These are phyloP conservation scores for Podospora anserina DNA, from an alignment of 495 filamentous ascomycete genomes.

Conservation along the genomic window DNA sequence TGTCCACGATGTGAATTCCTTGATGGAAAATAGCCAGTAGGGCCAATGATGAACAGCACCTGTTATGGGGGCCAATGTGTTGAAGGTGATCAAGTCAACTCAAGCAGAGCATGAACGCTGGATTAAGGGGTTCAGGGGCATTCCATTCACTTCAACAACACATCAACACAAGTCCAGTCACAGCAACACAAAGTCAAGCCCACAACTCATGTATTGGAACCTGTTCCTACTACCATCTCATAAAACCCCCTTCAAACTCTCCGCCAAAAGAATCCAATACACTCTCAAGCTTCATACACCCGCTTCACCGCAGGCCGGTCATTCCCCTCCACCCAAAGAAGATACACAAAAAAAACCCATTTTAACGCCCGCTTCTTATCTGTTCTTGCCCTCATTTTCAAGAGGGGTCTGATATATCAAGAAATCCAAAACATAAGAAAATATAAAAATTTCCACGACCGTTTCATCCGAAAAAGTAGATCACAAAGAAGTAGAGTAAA, in stretches of 20 bases:
- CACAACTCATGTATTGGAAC: background rate
- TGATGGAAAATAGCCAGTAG: too few species aligned
- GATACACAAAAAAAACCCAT: background rate
- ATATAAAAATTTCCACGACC: background rate
- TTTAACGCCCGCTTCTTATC: background rate
- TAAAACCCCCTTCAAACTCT: background rate
- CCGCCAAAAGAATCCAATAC: background rate
- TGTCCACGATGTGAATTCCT: too few species aligned
- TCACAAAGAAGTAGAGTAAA: background rate
- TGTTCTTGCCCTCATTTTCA: background rate
- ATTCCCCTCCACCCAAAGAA: background rate
- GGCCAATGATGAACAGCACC: too few species aligned
- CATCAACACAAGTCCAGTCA: background rate
- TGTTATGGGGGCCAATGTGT: too few species aligned
- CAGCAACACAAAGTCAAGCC: background rate
- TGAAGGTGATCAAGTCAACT: background rate
- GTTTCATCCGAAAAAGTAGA: slow-evolving; percentile 2
- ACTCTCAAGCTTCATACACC: background rate
- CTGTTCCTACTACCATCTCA: background rate
- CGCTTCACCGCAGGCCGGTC: background rate
- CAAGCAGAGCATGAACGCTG: background rate
- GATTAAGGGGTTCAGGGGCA: too few species aligned
- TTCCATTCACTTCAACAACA: background rate
- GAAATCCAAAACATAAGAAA: background rate
- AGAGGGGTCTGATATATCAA: background rate